A percentile compares a stretch with the other conserved stretches of the same genome.
Conservation (phyloP, 1,284 basidiomycete species). For the Cryptococcus maquisensis region DNA sequence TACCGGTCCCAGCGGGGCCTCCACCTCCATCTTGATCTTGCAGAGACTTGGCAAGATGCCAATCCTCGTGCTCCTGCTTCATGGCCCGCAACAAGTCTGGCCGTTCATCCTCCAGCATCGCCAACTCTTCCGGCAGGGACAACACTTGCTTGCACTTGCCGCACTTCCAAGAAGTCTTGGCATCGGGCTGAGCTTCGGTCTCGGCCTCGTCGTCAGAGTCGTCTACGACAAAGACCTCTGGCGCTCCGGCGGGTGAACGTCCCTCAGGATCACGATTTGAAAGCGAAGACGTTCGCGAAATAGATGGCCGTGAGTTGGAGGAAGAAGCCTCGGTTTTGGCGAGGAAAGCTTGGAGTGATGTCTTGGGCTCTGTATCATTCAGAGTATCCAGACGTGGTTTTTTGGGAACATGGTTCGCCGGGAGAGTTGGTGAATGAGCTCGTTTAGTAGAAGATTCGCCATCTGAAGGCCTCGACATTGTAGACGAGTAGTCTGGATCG, state of each 20-base stretch:
- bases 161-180: slow-evolving; percentile 23
- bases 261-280: slow-evolving; percentile 15
- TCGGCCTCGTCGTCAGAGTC: slow-evolving; percentile 25
- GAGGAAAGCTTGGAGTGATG: slow-evolving; percentile 31
- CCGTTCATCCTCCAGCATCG: slow-evolving; percentile 26
- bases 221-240: slow-evolving; percentile 17
- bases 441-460: background rate
- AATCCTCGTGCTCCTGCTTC: slow-evolving; percentile 74
- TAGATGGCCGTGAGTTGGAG: slow-evolving; percentile 1
- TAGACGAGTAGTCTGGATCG: no score
- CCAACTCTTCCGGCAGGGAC: slow-evolving; percentile 5
- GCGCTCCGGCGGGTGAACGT: slow-evolving; percentile 18
- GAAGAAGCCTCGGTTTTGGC: slow-evolving; percentile 2
- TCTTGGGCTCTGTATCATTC: slow-evolving; percentile 19
- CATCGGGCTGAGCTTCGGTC: slow-evolving; percentile 5
- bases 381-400: slow-evolving; percentile 29
- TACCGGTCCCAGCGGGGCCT: background rate
- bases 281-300: background rate
- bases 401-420: slow-evolving; percentile 10
- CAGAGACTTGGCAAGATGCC: slow-evolving; percentile 75
- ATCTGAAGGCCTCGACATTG: background rate
- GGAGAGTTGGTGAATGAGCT: slow-evolving; percentile 11
- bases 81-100: slow-evolving; percentile 54
- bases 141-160: slow-evolving; percentile 22
- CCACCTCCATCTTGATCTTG: slow-evolving; percentile 51